Base-by-base conservation (phyloP, 73 alveolate species). In the Uronychia setigera region DNA sequence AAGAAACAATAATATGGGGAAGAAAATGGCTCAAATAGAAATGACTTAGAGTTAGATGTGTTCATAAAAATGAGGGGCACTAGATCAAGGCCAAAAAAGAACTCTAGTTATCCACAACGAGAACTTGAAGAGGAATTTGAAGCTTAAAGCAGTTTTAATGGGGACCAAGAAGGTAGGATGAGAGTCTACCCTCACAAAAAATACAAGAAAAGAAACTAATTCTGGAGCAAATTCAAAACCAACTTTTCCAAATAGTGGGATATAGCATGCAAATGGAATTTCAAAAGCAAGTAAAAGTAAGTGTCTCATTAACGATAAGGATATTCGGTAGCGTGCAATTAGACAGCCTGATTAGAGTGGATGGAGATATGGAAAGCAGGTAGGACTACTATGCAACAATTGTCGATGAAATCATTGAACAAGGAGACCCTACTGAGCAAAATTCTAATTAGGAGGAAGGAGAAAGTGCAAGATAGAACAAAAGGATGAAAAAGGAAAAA, bases 221-320 rank as follows among this genome's bases (percentile, higher is more conserved):
- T 86, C 76, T 34, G 85, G 28, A 82, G 79, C 60, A 82, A 89
- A 58, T 89, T 89, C 93, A 83, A 81, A 57, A 80, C 35, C 19
- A 74, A 85, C 32, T 80, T 88, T 60, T 89, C 94, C n/a, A 92
- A 89, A 80, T 60, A 92, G 74, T 85, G 94, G 94, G 92, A 92
- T 78, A 92, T 89, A 32, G 46, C 31, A 26, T 80, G 96, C 82
- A 79, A 81, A 29, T 84, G 97, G 94, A 80, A 77, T 76, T 84
- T 92, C 84, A 89, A 89, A 74, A 86, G 89, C 77, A 85, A 78
- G 80, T 27, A 85, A 35, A 87, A 67, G 77, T 29, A 82, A 31
- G 59, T 31, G n/a, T 5, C 29, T 27, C 30, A n/a, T 76, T 9
- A 76, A 26, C 5, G 81, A 25, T 11, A 31, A 76, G 89, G 32